Evolutionary conservation across 2,329 filamentous ascomycete genomes (phyloP).

Genomic region (Microdochium trichocladiopsis): DNA sequence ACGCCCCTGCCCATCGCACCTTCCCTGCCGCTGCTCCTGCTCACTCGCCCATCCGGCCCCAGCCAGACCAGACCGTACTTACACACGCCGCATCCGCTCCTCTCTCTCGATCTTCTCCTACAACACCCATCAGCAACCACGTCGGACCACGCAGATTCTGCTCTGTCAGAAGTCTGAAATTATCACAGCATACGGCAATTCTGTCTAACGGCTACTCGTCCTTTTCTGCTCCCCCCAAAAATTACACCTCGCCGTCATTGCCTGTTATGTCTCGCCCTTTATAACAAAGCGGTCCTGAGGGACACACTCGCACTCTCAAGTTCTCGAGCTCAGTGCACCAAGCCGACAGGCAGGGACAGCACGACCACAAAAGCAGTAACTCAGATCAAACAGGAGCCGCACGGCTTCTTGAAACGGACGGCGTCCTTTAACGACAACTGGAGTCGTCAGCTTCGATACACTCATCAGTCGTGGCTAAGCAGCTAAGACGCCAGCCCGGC

Average conservation of each 20-base stretch:
- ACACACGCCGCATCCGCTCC: neutral
- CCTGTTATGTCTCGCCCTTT: constrained; percentile 20
- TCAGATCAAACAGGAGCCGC: neutral
- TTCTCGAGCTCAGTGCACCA: neutral
- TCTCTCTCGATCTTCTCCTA: neutral
- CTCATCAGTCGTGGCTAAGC: neutral
- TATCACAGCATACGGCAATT: too few relatives aligned
- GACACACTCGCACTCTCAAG: constrained; percentile 22
- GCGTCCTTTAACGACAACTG: too few relatives aligned
- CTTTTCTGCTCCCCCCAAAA: neutral
- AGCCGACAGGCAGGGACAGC: neutral
- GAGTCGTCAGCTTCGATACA: too few relatives aligned
- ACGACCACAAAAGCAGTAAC: neutral
- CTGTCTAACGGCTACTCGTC: neutral
- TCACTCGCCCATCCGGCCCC: neutral
- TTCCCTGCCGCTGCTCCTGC: neutral
- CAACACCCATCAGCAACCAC: neutral
- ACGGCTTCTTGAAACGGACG: too few relatives aligned
- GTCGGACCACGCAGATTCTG: neutral
- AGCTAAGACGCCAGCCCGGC: neutral
- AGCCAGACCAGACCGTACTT: neutral
- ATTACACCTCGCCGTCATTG: neutral
- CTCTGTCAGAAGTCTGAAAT: too few relatives aligned
- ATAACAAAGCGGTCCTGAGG: constrained; percentile 34
- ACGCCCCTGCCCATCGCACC: neutral